Evolutionary conservation across 352 stramenopile genomes (phyloP), one percentile per base, ranked within the genome.

Genomic region (Globisporangium carolinianum): DNA sequence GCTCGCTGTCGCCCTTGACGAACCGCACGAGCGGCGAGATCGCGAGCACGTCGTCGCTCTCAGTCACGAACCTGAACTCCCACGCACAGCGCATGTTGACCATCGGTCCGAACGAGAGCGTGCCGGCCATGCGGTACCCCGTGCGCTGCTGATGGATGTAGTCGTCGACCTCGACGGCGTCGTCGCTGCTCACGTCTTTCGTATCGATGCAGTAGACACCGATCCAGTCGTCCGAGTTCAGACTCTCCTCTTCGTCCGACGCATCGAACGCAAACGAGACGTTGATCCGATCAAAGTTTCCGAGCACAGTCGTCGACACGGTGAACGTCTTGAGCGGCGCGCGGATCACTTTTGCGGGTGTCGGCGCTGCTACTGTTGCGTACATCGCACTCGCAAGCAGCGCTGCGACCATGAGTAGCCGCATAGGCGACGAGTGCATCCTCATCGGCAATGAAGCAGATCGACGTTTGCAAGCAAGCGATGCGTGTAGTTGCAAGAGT

Each of bases 21-120:
- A 78, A 79, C 46, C 56, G 68, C 43, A 87, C 38, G 9, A 77
- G 35, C 38, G 67, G 45, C 2, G 61, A 75, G 36, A 75, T 61
- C 5, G 50, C 70, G 24, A 85, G 57, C 36, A 75, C 72, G 15
- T 70, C 51, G 17, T 65, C 49, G 15, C 58, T 57, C 9, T 55
- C 50, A 9, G 71, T 70, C n/a, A 72, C 47, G 57, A 69, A 72
- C 14, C 61, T 61, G 46, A 72, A 69, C 46, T 69, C 58, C 53
- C 63, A 72, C 57, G 55, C 47, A 51, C 65, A 72, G 38, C 65
- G 65, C 61, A 72, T 72, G 45, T 72, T 72, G 53, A 72, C 41
- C 43, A 72, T 48, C 9, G 65, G 65, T 0, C 65, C 65, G 24
- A 66, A 66, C 17, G 52, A 51, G 12, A 64, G 52, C 24, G 43